Conservation (phyloP, 768 basidiomycete genomes). For the Trametes sanguinea region DNA sequence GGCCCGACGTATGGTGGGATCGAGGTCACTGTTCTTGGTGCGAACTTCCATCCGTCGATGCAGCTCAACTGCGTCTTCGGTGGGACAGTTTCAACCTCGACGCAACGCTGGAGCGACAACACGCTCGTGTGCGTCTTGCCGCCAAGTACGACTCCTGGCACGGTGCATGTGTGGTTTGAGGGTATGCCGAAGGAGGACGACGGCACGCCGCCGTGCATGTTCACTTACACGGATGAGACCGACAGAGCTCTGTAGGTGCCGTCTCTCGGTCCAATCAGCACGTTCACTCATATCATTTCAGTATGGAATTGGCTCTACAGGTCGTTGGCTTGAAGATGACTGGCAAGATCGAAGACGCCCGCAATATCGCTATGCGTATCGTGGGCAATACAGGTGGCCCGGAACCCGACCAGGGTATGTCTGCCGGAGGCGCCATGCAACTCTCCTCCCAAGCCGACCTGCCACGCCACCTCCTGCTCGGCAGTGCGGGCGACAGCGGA, state of each 20-base stretch:
- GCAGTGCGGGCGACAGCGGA: slow-evolving; percentile 53
- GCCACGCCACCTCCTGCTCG: slow-evolving; percentile 56
- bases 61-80: slow-evolving; percentile 85
- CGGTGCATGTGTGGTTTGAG: slow-evolving; percentile 89
- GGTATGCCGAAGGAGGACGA: slow-evolving; percentile 67
- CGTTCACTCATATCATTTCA: slow-evolving; percentile 34
- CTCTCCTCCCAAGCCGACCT: slow-evolving; percentile 45
- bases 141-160: slow-evolving; percentile 76
- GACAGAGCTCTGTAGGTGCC: slow-evolving; percentile 80
- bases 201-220: slow-evolving; percentile 58
- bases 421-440: slow-evolving; percentile 48
- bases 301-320: slow-evolving; percentile 94
- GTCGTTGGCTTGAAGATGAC: slow-evolving; percentile 98
- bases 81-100: slow-evolving; percentile 75
- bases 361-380: slow-evolving; percentile 91
- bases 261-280: background rate
- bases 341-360: slow-evolving; percentile 90
- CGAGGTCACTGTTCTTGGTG: slow-evolving; percentile 91
- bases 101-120: slow-evolving; percentile 90
- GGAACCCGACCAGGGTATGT: slow-evolving; percentile 36
- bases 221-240: slow-evolving; percentile 89
- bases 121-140: slow-evolving; percentile 91
- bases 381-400: slow-evolving; percentile 72
- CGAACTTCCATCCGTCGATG: slow-evolving; percentile 79
- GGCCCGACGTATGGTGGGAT: slow-evolving; percentile 92